Evolutionary conservation across 2,329 filamentous ascomycete genomes (phyloP).

Genomic region (Aspergillus pseudoglaucus): DNA sequence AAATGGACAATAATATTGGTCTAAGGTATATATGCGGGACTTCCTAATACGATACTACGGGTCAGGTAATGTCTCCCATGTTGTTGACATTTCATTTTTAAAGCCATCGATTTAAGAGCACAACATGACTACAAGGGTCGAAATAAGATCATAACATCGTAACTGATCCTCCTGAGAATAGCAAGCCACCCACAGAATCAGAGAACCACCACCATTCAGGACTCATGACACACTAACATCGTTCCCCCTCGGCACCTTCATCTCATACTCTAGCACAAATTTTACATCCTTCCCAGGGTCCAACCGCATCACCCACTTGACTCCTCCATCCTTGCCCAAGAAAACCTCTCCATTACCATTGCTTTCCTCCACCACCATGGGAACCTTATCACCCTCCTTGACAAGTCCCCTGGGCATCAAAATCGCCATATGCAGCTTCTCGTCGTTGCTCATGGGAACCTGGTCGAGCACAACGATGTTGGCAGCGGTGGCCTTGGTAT

Average conservation of each 20-base stretch:
- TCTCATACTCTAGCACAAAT: slow-evolving; percentile 56
- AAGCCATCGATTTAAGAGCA: too few relatives aligned
- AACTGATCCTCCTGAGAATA: too few relatives aligned
- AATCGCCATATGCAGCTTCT: slow-evolving; percentile 22
- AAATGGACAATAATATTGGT: too few relatives aligned
- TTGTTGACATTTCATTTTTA: too few relatives aligned
- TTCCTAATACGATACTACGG: too few relatives aligned
- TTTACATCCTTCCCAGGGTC: slow-evolving; percentile 53
- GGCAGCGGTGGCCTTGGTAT: slow-evolving; percentile 22
- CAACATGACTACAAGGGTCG: too few relatives aligned
- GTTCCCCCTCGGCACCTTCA: slow-evolving; percentile 44
- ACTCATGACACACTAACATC: slow-evolving; percentile 4
- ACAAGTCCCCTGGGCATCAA: slow-evolving; percentile 22
- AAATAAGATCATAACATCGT: too few relatives aligned
- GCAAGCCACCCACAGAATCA: too few relatives aligned
- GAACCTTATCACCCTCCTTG: slow-evolving; percentile 17
- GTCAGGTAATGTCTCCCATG: too few relatives aligned
- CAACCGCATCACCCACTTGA: slow-evolving; percentile 54
- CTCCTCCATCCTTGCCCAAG: slow-evolving; percentile 53
- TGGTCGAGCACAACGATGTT: slow-evolving; percentile 26
- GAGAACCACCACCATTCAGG: too few relatives aligned
- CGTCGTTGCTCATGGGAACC: slow-evolving; percentile 27
- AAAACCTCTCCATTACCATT: slow-evolving; percentile 52
- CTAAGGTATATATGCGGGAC: too few relatives aligned
- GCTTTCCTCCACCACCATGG: slow-evolving; percentile 24